Base-by-base conservation (phyloP, 2,329 filamentous ascomycete species). In the Botrytis aclada region DNA sequence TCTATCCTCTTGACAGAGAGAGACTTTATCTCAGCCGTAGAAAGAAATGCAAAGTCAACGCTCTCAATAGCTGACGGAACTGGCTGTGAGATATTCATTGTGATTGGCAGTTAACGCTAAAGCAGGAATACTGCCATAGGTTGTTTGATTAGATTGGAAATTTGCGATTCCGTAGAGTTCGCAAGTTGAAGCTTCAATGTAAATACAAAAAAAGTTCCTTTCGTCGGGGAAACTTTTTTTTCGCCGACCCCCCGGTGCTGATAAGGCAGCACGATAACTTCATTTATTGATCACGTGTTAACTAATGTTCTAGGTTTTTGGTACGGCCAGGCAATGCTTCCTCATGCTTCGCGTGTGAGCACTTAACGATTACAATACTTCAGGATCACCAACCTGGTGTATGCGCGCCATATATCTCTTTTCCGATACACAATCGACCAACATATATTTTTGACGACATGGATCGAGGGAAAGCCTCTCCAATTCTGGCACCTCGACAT, bases 1-100 rank as follows among this genome's bases (percentile, higher is more conserved):
- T 97, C 92, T 79, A 99, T 97, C 83, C 91, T 90, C 85, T 96
- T 96, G 77, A 98, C 96, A 14, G 96, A 99, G 78, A 98, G 90
- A 74, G 90, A 88, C 81, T 91, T 90, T 81, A 99, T 94, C 82
- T 99, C 95, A 74, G 91, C 86, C 69, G 90, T 87, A 32, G 92
- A 90, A 77, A 98, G 89, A 80, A 97, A 93, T 63, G 90, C 91
- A 83, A 99, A 99, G 81, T 97, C 93, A 80, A 99, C 93, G 81
- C 91, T 92, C 81, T 92, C 89, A 80, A 99, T 92, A 81, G 90
- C 87, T 80, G 94, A 97, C 76, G 92, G 88, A 75, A 97, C 88
- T 62, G 96, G 95, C 81, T 95, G 93, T 75, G 92, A 89, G 79
- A 92, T 89, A 81, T 92, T 92, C 90, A 92, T 91, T 77, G 79